These are phyloP conservation scores for Podaxis rugospora DNA, from an alignment of 768 basidiomycete species.

Conservation along the genomic window DNA sequence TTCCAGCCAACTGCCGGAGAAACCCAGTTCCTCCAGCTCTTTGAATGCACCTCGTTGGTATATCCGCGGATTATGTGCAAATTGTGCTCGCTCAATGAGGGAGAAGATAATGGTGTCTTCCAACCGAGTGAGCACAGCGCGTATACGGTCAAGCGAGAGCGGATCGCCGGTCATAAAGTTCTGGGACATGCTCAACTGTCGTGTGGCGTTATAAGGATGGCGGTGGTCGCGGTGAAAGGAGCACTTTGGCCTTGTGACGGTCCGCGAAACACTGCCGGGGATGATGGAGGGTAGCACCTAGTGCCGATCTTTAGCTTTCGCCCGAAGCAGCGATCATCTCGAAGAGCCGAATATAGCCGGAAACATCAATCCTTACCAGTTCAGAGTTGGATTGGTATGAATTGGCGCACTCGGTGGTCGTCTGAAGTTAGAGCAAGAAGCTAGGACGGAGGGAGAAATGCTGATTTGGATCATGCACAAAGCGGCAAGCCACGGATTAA, in stretches of 20 bases:
- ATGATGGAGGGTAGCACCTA: not conserved
- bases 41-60: conserved; percentile 78
- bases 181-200: conserved; percentile 31
- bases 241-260: not conserved
- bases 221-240: not conserved
- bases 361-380: not conserved
- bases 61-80: conserved; percentile 87
- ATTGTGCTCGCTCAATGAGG: conserved; percentile 96
- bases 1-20: conserved; percentile 88
- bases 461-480: not conserved
- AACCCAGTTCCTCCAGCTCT: conserved; percentile 70
- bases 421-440: not conserved
- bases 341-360: conserved; percentile 4
- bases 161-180: conserved; percentile 79
- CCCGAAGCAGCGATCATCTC: conserved; percentile 6
- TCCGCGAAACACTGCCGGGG: not conserved
- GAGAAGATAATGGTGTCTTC: conserved; percentile 99
- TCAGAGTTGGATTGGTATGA: not conserved
- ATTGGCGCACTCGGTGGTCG: not conserved
- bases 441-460: not conserved
- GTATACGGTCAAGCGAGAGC: conserved; percentile 82
- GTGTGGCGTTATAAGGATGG: not conserved
- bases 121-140: conserved; percentile 80
- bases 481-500: not conserved
- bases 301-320: not conserved